Evolutionary conservation across 495 filamentous ascomycete species (phyloP).

Genomic region (Talaromyces liani): DNA sequence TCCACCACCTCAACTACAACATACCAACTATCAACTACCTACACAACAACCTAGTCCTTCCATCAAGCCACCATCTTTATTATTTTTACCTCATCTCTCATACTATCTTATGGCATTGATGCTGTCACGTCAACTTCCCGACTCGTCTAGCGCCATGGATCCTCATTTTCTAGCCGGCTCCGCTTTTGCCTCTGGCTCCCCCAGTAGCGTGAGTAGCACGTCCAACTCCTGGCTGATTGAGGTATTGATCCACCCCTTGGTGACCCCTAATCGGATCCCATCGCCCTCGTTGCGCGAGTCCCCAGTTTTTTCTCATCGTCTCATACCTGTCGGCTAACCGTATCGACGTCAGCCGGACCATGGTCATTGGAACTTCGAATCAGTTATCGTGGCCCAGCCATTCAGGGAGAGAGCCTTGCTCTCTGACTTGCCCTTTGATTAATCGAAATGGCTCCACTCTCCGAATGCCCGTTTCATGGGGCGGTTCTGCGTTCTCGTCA

Average conservation of each 20-base stretch:
- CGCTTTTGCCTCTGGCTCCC: background rate
- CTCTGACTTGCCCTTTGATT: background rate
- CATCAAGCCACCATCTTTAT: background rate
- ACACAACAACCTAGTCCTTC: background rate
- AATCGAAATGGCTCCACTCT: background rate
- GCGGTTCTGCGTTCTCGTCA: background rate
- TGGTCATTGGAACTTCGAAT: background rate
- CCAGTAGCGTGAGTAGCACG: background rate
- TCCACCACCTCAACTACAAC: background rate
- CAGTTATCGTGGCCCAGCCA: background rate
- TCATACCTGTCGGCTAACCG: background rate
- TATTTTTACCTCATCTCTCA: background rate
- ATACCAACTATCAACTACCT: no score
- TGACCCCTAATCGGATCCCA: background rate
- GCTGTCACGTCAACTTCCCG: background rate
- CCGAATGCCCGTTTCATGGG: background rate
- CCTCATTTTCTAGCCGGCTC: background rate
- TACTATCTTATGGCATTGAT: background rate
- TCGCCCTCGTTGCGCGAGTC: background rate
- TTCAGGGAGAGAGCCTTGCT: background rate
- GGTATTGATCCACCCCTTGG: background rate
- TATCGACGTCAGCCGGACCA: slow-evolving; percentile 2
- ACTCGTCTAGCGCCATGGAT: slow-evolving; percentile 2
- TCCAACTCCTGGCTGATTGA: background rate
- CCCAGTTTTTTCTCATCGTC: background rate